Evolutionary conservation across 345 rosid genomes (phyloP), one percentile per base, ranked within the genome.

Genomic region (Nephelium lappaceum): DNA sequence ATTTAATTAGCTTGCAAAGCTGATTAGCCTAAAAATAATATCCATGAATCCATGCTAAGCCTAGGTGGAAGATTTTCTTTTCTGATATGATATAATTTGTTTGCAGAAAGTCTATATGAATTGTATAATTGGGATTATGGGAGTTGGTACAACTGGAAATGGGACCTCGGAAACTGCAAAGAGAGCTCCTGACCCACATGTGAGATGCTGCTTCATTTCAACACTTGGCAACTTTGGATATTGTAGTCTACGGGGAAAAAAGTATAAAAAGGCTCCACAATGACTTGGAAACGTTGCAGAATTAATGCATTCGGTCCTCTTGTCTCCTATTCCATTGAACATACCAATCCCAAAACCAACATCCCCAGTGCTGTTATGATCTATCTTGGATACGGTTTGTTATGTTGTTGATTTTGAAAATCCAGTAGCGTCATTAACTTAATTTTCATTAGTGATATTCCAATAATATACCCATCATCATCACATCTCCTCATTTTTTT

Each of bases 321-420:
- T 81, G 77, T 79, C 79, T 71, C 82, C 72, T 43, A 19, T 31
- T 12, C 76, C 75, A 39, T 78, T 74, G 72, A 76, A 67, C 69
- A 31, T 70, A 27, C 63, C 69, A 73, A 25, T 77, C 73, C 41
- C 67, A 12, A 83, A 79, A 83, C 87, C 90, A 80, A 88, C 89
- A 86, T 88, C 84, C 89, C 82, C 70, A 80, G 73, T 81, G 76
- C 78, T 84, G 76, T 51, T 84, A 70, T 78, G 81, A 87, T 89
- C 88, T 88, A 91, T 83, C 87, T 88, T 89, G 88, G 94, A 87
- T 85, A 82, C 85, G 87, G 72, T 76, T 75, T 84, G 55, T 74
- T 64, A 43, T 69, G 69, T 73, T 79, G 64, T 53, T 71, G 49
- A 61, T 79, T 79, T 61, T 11, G 73, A 78, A 61, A 53, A 73